phyloP scores from a whole-genome alignment of 2,329 filamentous ascomycete species.

The Ceratocystis eucalypticola region DNA sequence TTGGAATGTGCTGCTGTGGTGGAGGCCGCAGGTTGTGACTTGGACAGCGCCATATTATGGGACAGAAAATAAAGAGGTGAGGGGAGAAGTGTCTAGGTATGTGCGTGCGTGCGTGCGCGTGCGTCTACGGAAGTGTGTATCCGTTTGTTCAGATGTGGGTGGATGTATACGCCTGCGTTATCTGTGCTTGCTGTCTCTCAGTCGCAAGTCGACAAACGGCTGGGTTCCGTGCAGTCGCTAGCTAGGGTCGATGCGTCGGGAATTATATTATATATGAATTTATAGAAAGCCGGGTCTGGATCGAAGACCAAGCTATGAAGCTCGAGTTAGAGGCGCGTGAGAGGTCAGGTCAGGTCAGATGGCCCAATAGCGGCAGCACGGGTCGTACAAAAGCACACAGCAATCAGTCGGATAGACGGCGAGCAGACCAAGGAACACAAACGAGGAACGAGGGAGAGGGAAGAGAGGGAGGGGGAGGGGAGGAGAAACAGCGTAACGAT shows the following conservation, averaged over 20 bases:
- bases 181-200: background rate
- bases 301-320: too few species aligned
- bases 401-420: too few species aligned
- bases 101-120: background rate
- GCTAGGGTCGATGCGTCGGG: too few species aligned
- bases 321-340: too few species aligned
- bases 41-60: constrained; percentile 23
- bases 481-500: background rate
- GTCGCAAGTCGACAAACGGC: background rate
- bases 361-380: too few species aligned
- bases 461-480: background rate
- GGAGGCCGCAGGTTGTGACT: background rate
- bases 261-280: too few species aligned
- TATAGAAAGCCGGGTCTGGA: too few species aligned
- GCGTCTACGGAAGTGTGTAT: background rate
- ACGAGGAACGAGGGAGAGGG: background rate
- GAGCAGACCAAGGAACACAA: background rate
- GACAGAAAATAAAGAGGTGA: background rate
- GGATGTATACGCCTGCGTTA: background rate
- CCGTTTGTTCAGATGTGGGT: background rate
- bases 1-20: background rate
- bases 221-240: too few species aligned
- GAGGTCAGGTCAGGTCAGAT: too few species aligned
- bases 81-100: background rate
- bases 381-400: too few species aligned